Evolutionary conservation across 257 asterid species (phyloP), one percentile per base, ranked within the genome.

Genomic region (Penstemon davidsonii): DNA sequence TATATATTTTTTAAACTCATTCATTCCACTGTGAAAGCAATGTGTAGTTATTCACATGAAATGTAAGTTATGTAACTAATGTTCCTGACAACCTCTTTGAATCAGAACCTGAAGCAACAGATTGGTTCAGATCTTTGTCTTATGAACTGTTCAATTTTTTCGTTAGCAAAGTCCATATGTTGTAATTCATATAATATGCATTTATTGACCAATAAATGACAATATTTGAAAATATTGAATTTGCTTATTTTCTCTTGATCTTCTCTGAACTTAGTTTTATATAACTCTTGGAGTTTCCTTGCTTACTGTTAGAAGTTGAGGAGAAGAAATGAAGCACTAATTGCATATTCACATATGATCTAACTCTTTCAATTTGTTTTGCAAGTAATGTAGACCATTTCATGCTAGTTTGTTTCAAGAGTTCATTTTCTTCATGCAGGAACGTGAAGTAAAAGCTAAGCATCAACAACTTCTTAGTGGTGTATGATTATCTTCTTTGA

Each of bases 401-500:
- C 41, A 56, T 64, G 44, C 55, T 39, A 49, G 18, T 60, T n/a
- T 58, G 70, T 69, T 51, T 39, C 42, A 64, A 7, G 64, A 64
- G 40, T 68, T 2, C 54, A 50, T 64, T 6, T 71, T 66, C 66
- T 41, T 72, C 69, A 73, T 83, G 81, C 86, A 92, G 98, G 99
- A 93, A 80, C 94, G 91, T 61, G 99, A 93, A 90, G 97, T 89
- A 75, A 93, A 84, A 83, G 99, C 97, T 57, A 93, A 93, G 86
- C 97, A 93, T 77, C 99, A 93, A 60, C 99, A 93, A 56, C 87
- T 90, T 61, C 85, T 93, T 65, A 93, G 99, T 79, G 99, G 99
- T 95, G 99, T 92, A 86, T 66, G 73, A 41, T 58, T 59, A 13
- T 66, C 55, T 72, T 74, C 63, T 65, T 61, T 66, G 25, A 37